Evolutionary conservation across 495 filamentous ascomycete species (phyloP), one percentile per base, ranked within the genome.

Genomic region (Entonaema liquescens): DNA sequence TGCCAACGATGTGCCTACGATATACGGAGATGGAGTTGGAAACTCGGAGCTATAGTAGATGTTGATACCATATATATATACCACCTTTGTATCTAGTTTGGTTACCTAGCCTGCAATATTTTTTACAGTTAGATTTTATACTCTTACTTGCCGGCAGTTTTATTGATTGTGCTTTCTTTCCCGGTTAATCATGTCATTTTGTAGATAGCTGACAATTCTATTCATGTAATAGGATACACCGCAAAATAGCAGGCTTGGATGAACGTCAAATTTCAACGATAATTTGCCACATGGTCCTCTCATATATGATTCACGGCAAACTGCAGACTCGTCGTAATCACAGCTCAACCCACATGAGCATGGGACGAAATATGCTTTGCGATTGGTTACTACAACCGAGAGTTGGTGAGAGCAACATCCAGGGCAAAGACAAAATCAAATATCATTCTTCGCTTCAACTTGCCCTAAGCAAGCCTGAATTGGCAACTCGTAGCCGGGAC

Each of bases 61-160:
- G 52, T 68, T 61, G 59, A 68, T 68, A 68, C 57, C 53, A 33
- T n/a, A 29, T 53, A 63, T 67, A 71, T 52, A 59, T 72, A 72
- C 5, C 1, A 68, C 60, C 58, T 53, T 69, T 73, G 61, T 73
- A 69, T 65, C 65, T 73, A 73, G 49, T 33, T 33, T 73, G n/a
- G n/a, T 73, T 55, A 66, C 57, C 33, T 49, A 61, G 61, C 57
- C 33, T 65, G 52, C 56, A 61, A 54, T 66, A 35, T 56, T 56
- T 56, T 55, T 35, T 35, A 31, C 26, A 36, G 29, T 62, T 73
- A 65, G n/a, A 60, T 65, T 50, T 62, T 54, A 29, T 25, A 29
- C 25, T 9, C 13, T 13, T 21, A 2, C 9, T 47, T 9, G 21
- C 11, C 11, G 31, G 12, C 2, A n/a, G 12, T 53, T 17, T 1